A percentile compares a stretch with the other conserved stretches of the same genome.
phyloP scores from a whole-genome alignment of 495 filamentous ascomycete genomes.

The Durotheca rogersii region DNA sequence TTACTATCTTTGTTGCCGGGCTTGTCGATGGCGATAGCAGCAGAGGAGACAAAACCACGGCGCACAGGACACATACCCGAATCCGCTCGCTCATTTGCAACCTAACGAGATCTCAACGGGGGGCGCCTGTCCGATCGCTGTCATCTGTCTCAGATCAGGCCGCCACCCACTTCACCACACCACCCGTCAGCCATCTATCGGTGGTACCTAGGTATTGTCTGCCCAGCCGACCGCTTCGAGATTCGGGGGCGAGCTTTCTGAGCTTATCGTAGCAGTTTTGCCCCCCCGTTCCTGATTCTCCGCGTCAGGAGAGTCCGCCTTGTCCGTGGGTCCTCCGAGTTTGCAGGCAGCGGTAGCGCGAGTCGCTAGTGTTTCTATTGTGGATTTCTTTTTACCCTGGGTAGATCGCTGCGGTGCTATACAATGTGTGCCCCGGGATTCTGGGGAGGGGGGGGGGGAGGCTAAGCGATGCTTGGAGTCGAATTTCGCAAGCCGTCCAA shows the following conservation, averaged over 20 bases:
- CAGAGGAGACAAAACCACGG: constrained; percentile 4
- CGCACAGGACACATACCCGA: constrained; percentile 1
- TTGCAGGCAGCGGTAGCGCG: constrained; percentile 9
- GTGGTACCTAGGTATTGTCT: too few species aligned
- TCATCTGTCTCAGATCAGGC: constrained; percentile 32
- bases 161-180: constrained; percentile 12
- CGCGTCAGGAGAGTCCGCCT: constrained; percentile 27
- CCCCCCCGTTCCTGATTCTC: constrained; percentile 12
- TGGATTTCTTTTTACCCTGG: too few species aligned
- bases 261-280: constrained; percentile 19
- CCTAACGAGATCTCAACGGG: constrained; percentile 22
- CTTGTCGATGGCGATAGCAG: not conserved
- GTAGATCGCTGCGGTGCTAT: constrained; percentile 4
- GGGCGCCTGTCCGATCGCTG: constrained; percentile 20
- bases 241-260: too few species aligned
- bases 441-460: too few species aligned
- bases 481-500: constrained; percentile 35
- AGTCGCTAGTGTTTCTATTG: too few species aligned
- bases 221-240: too few species aligned
- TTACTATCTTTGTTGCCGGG: not conserved
- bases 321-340: constrained; percentile 16
- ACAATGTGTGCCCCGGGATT: constrained; percentile 7
- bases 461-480: constrained; percentile 8
- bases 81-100: constrained; percentile 13
- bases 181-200: constrained; percentile 3